Conservation (phyloP, 352 stramenopile genomes). For the Phytophthora pluvialis region DNA sequence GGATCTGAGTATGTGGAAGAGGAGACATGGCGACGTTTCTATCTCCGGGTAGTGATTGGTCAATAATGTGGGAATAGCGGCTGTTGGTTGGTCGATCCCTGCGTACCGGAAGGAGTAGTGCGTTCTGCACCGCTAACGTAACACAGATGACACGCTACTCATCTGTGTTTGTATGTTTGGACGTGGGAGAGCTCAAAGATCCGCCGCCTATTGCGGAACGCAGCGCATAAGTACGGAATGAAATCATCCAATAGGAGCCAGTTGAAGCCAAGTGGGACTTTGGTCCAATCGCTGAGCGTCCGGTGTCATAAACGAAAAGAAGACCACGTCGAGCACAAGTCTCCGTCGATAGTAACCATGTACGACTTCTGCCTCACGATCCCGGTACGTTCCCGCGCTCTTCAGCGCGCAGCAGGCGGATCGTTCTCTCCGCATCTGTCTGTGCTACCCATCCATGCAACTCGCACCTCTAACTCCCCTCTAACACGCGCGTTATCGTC, state of each 20-base stretch:
- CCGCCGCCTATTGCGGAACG: constrained; percentile 11
- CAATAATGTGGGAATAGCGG: not conserved
- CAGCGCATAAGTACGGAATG: not conserved
- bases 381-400: constrained; percentile 56
- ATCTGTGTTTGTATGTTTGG: too few relatives aligned
- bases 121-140: not conserved
- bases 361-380: constrained; percentile 91
- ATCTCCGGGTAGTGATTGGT: not conserved
- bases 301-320: constrained; percentile 9
- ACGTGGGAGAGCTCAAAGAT: constrained; percentile 30
- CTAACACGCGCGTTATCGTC: constrained; percentile 9
- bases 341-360: constrained; percentile 39
- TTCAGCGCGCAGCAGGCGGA: not conserved
- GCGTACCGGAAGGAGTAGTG: constrained; percentile 1
- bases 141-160: not conserved
- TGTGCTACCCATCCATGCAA: constrained; percentile 11
- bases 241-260: constrained; percentile 31
- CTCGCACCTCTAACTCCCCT: not conserved
- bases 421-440: not conserved
- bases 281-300: constrained; percentile 7
- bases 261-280: constrained; percentile 21
- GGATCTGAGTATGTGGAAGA: constrained; percentile 43
- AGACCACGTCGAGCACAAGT: constrained; percentile 1
- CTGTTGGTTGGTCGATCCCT: constrained; percentile 15
- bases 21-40: constrained; percentile 31